These are phyloP conservation scores for Mycena metata DNA, from an alignment of 768 basidiomycete species.

Conservation along the genomic window DNA sequence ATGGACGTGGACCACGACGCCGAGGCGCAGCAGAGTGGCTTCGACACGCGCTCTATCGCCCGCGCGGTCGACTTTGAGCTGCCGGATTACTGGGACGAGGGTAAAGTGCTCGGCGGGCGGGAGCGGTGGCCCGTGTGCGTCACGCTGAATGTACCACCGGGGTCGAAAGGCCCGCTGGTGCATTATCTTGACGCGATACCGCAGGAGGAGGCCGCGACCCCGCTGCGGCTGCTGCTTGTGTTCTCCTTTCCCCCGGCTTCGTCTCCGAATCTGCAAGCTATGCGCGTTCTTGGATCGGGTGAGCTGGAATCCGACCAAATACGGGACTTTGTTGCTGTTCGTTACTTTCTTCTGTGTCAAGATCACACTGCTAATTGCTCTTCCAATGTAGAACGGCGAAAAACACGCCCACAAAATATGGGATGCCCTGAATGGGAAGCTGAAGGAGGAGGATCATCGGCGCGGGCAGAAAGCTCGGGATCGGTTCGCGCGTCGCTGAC, in stretches of 20 bases:
- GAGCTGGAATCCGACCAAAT: constrained; percentile 66
- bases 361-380: background rate
- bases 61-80: constrained; percentile 87
- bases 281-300: constrained; percentile 74
- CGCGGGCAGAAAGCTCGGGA: constrained; percentile 72
- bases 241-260: constrained; percentile 68
- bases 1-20: constrained; percentile 70
- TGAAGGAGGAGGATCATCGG: constrained; percentile 74
- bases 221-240: constrained; percentile 70
- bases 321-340: constrained; percentile 68
- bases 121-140: constrained; percentile 82
- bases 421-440: constrained; percentile 69
- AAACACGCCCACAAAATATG: constrained; percentile 71
- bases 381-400: constrained; percentile 69
- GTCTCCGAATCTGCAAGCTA: constrained; percentile 66
- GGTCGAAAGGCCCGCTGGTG: constrained; percentile 62
- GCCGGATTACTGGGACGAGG: constrained; percentile 90
- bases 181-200: constrained; percentile 83
- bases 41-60: constrained; percentile 67
- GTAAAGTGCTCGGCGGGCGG: constrained; percentile 71
- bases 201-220: constrained; percentile 78
- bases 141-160: constrained; percentile 73
- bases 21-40: constrained; percentile 57
- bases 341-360: constrained; percentile 25
- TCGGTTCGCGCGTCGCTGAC: constrained; percentile 56